A percentile compares a stretch with the other conserved stretches of the same genome.
These are phyloP conservation scores for Drechslerella coelobrocha DNA, from an alignment of 2,329 filamentous ascomycete species.

Conservation along the genomic window DNA sequence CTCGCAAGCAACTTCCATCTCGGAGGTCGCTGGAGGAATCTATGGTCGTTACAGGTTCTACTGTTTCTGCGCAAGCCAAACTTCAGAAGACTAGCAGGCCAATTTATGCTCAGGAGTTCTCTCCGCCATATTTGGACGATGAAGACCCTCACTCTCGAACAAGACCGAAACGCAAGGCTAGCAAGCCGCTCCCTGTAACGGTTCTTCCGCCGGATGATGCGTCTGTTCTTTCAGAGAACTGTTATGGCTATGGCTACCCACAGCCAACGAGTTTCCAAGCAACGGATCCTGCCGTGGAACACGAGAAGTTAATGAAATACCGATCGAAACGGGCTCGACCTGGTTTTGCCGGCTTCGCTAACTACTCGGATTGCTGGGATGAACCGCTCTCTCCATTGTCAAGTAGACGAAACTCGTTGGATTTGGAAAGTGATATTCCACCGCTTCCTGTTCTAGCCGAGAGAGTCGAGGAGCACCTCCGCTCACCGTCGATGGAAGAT, in stretches of 20 bases:
- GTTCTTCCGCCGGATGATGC: conserved; percentile 38
- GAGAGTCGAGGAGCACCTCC: conserved; percentile 40
- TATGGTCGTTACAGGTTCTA: conserved; percentile 44
- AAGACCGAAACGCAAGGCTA: conserved; percentile 42
- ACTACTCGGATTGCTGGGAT: conserved; percentile 23
- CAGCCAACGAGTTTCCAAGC: conserved; percentile 25
- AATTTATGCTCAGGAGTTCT: conserved; percentile 36
- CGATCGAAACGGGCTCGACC: conserved; percentile 42
- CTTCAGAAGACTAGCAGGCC: conserved; percentile 39
- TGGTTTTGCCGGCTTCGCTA: conserved; percentile 9
- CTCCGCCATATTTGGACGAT: conserved; percentile 38
- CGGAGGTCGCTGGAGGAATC: conserved; percentile 42
- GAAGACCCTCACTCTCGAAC: conserved; percentile 37
- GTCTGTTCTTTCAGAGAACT: conserved; percentile 17
- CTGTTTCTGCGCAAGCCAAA: conserved; percentile 43
- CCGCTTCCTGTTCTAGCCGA: conserved; percentile 37
- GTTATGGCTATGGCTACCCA: conserved; percentile 24
- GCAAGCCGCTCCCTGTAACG: conserved; percentile 45
- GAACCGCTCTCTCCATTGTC: conserved; percentile 33
- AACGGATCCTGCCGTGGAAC: conserved; percentile 15
- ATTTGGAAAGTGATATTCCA: conserved; percentile 34
- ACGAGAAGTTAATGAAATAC: conserved; percentile 32
- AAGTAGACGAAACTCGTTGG: conserved; percentile 39
- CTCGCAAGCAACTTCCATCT: conserved; percentile 42
- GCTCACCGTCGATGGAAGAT: conserved; percentile 40